A percentile compares a stretch with the other conserved stretches of the same genome.
These are phyloP conservation scores for Atractiella rhizophila DNA, from an alignment of 768 basidiomycete genomes.

Conservation along the genomic window DNA sequence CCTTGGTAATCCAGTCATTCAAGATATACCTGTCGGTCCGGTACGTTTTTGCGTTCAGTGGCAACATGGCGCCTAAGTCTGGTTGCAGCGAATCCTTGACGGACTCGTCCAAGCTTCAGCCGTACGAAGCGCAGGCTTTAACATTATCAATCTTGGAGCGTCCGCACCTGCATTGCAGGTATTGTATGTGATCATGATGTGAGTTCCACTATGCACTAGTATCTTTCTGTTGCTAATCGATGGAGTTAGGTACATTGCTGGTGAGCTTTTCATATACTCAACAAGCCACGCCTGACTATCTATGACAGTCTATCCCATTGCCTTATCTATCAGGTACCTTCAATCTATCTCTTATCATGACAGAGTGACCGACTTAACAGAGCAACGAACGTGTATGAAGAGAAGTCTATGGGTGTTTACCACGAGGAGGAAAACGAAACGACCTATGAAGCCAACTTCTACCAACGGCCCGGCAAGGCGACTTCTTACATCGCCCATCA, in stretches of 20 bases:
- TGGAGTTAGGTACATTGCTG: conserved; percentile 2
- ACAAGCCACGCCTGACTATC: conserved; percentile 17
- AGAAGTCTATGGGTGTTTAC: conserved; percentile 37
- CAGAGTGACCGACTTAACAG: background rate
- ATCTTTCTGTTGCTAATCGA: conserved; percentile 29
- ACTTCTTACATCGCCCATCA: conserved; percentile 37
- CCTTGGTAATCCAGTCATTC: too few relatives aligned
- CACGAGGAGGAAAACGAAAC: conserved; percentile 12
- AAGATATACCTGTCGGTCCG: too few relatives aligned
- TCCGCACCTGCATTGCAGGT: conserved; percentile 82
- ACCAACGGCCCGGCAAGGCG: conserved; percentile 12
- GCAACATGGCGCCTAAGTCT: too few relatives aligned
- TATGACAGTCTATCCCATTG: conserved; percentile 23
- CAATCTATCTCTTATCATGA: conserved; percentile 16
- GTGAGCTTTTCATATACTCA: background rate
- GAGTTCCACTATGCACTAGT: conserved; percentile 25
- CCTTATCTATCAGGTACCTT: conserved; percentile 57
- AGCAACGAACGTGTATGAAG: conserved; percentile 44
- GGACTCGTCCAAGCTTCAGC: conserved; percentile 52
- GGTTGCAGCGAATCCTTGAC: conserved; percentile 31
- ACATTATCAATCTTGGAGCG: conserved; percentile 41
- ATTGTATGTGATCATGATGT: conserved; percentile 82
- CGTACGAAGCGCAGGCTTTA: conserved; percentile 71
- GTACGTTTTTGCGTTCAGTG: too few relatives aligned
- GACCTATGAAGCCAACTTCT: conserved; percentile 10